Evolutionary conservation across 1,284 basidiomycete genomes (phyloP), one percentile per base, ranked within the genome.

Genomic region (Boletellus deceptivus): DNA sequence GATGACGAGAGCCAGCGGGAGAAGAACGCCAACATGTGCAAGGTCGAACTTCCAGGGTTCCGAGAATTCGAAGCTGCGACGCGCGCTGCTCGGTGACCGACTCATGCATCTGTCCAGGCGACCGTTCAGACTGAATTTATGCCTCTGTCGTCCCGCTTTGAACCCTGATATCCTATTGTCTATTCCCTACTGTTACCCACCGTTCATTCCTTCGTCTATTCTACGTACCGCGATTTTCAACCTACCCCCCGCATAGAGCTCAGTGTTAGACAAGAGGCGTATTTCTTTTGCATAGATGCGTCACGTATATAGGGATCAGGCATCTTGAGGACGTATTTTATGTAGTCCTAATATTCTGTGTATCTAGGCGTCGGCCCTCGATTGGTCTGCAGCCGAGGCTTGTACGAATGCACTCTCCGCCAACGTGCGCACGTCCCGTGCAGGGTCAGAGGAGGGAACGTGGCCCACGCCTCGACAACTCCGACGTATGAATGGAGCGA

Each of bases 251-350:
- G 52, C 52, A 56, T 68, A 64, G 65, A 64, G 40, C 51, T 52
- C 39, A 52, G 37, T 38, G 18, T 44, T 61, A 64, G 60, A 65
- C 20, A 33, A 49, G 39, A 33, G 29, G 6, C 54, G 25, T 50
- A 43, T 58, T 55, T 54, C 50, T 47, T 41, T 50, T 35, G 43
- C 59, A 53, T 67, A 65, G 64, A 67, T 65, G 62, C 58, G 62
- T 61, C 58, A 55, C 60, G 47, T 62, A 62, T 60, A 56, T 64
- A 68, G 51, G 60, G 68, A 70, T 70, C 64, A 61, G 63, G 59
- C 58, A 66, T 68, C 63, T 66, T 69, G 61, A 59, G 59, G 67
- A 68, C 59, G 63, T 66, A 70, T 69, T 62, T 63, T 66, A 66
- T 67, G 65, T 68, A 63, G 54, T 66, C 61, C 36, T 68, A 69